A percentile compares a stretch with the other conserved stretches of the same genome.
Conservation (phyloP, 2,329 filamentous ascomycete genomes). For the Karstenula rhodostoma region DNA sequence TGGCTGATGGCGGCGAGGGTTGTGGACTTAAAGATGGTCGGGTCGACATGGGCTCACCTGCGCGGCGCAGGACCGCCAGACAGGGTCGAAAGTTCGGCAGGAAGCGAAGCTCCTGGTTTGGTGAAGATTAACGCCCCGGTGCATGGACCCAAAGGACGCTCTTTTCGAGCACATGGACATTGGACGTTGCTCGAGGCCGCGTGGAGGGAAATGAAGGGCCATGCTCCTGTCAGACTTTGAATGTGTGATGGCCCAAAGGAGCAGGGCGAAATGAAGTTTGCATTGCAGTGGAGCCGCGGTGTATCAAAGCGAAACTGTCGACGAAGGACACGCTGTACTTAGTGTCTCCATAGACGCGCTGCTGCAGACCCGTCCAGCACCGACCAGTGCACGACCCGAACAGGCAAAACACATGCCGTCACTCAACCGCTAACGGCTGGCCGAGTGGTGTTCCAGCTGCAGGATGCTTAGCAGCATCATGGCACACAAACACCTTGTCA, state of each 20-base stretch:
- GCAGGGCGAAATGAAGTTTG: slow-evolving; percentile 44
- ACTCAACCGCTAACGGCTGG: slow-evolving; percentile 23
- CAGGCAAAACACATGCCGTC: slow-evolving; percentile 41
- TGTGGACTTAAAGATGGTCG: slow-evolving; percentile 31
- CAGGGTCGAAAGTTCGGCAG: slow-evolving; percentile 51
- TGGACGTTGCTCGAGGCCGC: slow-evolving; percentile 37
- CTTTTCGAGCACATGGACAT: slow-evolving; percentile 34
- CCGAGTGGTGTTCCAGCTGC: slow-evolving; percentile 19
- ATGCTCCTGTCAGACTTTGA: slow-evolving; percentile 42
- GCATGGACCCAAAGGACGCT: slow-evolving; percentile 40
- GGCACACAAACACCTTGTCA: slow-evolving; percentile 39
- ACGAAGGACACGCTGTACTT: slow-evolving; percentile 25
- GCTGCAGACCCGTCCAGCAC: slow-evolving; percentile 11
- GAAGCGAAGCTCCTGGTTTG: slow-evolving; percentile 43
- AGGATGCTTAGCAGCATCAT: slow-evolving; percentile 36
- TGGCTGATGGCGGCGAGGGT: slow-evolving; percentile 37
- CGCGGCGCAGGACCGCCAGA: slow-evolving; percentile 31
- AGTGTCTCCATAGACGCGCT: slow-evolving; percentile 20
- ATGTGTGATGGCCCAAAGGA: slow-evolving; percentile 41
- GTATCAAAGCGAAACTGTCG: slow-evolving; percentile 48
- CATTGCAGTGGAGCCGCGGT: slow-evolving; percentile 42
- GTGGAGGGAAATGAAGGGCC: slow-evolving; percentile 51
- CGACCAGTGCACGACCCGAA: slow-evolving; percentile 36
- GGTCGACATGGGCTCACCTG: slow-evolving; percentile 27
- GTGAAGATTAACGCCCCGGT: slow-evolving; percentile 45